Evolutionary conservation across 1,139 yeast species (phyloP), one percentile per base, ranked within the genome.

Genomic region (Candida sp.): DNA sequence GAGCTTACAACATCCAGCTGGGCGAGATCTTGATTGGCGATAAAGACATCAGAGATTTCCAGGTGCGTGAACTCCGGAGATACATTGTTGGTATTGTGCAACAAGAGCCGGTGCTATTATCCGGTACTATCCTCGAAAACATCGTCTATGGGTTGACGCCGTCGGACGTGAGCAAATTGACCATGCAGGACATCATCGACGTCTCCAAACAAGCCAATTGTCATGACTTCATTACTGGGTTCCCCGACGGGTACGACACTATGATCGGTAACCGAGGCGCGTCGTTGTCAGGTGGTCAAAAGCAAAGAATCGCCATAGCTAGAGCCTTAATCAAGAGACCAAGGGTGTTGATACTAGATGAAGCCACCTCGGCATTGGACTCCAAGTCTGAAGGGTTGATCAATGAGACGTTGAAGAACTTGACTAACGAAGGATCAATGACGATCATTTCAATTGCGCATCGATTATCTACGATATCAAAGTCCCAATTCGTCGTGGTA

Each of bases 381-480:
- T 83, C 93, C 6, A 85, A 85, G 59, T 84, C 87, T 66, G 96
- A 89, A 63, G 77, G 79, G 54, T 74, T 83, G 26, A 84, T 89
- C 52, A 88, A 87, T 47, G 84, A 82, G 53, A 80, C 88, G 0
- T 68, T 85, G 53, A 68, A 80, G 54, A 78, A 82, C 54, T 81
- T 88, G 49, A 73, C 79, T 1, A 58, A 68, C 3, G 71, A 75
- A 26, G 84, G 87, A 41, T 90, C 89, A 31, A 78, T 90, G 71
- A 91, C 97, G 0, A 92, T 96, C 1, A 88, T 92, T 34, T 91
- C 96, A 39, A 90, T 93, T 63, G 98, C 98, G 1, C 98, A 92
- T 69, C 78, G 98, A 61, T 80, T 93, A 49, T 90, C 94, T 17
- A 88, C 97, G 8, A 90, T 90, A 45, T 72, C 80, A 22, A 77